Evolutionary conservation across 768 basidiomycete species (phyloP), one percentile per base, ranked within the genome.

Genomic region (Holtermannia corniformis): DNA sequence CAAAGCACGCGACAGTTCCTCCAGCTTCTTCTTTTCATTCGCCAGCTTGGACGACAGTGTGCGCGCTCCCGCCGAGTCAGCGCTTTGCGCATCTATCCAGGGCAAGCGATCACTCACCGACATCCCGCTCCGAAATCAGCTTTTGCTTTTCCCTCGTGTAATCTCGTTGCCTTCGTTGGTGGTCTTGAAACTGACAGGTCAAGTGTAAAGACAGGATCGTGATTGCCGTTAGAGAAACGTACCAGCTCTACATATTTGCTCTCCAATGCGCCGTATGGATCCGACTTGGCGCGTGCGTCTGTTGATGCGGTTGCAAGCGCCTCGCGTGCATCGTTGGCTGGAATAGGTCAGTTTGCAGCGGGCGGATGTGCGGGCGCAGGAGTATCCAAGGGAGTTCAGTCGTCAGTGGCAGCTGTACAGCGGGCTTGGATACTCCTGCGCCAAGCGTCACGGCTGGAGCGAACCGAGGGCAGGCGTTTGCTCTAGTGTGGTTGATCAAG

Each of bases 141-240:
- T 90, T 90, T 76, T 90, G 87, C 72, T 86, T 89, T 77, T 90
- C 88, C 74, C 87, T 90, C 40, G 87, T 83, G 64, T 89, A 85
- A 67, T 89, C 87, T 58, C 88, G 80, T 73, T 91, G 88, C 65
- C 86, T 72, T 48, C 86, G 79, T 70, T 89, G 89, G 70, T 87
- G 75, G 72, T 90, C 87, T 63, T 87, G 86, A 72, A 89, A 91
- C 87, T 91, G 63, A 21, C 64, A 45, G 52, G 51, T 57, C 53
- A 63, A 54, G 59, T 32, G n/a, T 14, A 32, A 16, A 7, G 16
- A 37, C 16, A 16, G 7, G 32, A 7, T 37, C 16, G 32, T 7
- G 32, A 37, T 37, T 19, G 57, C 26, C 54, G 27, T 24, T 22
- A 44, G 41, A 41, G 21, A 41, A 26, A 72, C 78, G 71, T 75